Evolutionary conservation across 441 rosid species (phyloP).

Genomic region (Dalechampia spathulata): DNA sequence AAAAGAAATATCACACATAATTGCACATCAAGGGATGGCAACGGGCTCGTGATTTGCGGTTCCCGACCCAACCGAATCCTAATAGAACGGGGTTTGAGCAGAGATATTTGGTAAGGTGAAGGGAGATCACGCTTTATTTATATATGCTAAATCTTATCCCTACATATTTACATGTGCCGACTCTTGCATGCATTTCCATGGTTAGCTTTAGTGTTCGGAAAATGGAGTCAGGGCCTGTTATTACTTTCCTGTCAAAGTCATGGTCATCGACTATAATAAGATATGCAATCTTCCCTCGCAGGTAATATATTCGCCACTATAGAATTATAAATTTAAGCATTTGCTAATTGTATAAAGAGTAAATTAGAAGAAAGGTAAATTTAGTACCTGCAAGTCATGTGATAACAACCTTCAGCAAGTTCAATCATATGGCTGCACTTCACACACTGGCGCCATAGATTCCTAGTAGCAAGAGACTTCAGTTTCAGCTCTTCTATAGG

Average conservation of each 20-base stretch:
- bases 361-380: conserved; percentile 1
- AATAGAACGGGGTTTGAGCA: too few species aligned
- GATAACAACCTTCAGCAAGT: conserved; percentile 63
- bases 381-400: conserved; percentile 73
- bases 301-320: neutral
- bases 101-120: too few species aligned
- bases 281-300: neutral
- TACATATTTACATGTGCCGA: too few species aligned
- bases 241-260: too few species aligned
- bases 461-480: conserved; percentile 42
- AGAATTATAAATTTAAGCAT: neutral
- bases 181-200: too few species aligned
- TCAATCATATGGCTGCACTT: conserved; percentile 67
- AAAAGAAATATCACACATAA: neutral
- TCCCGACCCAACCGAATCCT: too few species aligned
- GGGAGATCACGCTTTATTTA: too few species aligned
- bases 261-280: too few species aligned
- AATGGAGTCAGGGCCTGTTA: too few species aligned
- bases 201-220: too few species aligned
- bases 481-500: conserved; percentile 42
- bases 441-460: conserved; percentile 60
- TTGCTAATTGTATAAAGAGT: neutral
- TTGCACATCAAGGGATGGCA: neutral
- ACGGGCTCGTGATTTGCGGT: too few species aligned
- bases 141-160: too few species aligned